Base-by-base conservation (phyloP, 208 protist genomes). In the Angomonas deanei region DNA sequence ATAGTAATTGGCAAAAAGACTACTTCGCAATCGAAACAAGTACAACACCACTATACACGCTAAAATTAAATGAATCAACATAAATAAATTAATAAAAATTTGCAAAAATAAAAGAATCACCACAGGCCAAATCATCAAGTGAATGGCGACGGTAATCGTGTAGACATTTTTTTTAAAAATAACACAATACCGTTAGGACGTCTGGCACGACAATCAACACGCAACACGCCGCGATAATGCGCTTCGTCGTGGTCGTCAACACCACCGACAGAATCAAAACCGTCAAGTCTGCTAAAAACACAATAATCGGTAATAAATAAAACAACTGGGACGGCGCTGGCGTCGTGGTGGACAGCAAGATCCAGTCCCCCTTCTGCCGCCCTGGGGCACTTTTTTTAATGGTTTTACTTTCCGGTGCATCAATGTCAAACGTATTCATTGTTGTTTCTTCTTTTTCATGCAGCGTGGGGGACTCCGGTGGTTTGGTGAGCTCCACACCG, bases 271-370 rank as follows among this genome's bases (percentile, higher is more conserved):
- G 60, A 1, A 82, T 72, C 55, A 86, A 72, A 2, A 85, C 46
- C 31, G 75, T 72, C 54, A 88, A 74, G 54, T 88, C 79, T n/a
- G 72, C 68, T 24, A 87, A 56, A 48, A 88, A 84, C 39, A 87
- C 57, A 2, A 72, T 56, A 38, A 81, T 34, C 24, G 77, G 76
- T 19, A 87, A 47, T 1, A 87, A 31, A 64, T 81, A 72, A 1
- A 75, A 23, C 19, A 72, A 64, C 61, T 85, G 74, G 23, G 67
- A 67, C 8, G 68, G 66, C 10, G 66, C 58, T 19, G 84, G 80
- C 10, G 80, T 62, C 10, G 75, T 73, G 30, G 84, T 87, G 13
- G 67, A 70, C 24, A 88, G 49, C 8, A 84, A 49, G n/a, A 87
- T 60, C 5, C 47, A 42, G 28, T 57, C 61, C 1, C 31, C 38